These are phyloP conservation scores for Curvularia hawaiiensis DNA, from an alignment of 2,329 filamentous ascomycete species.

Conservation along the genomic window DNA sequence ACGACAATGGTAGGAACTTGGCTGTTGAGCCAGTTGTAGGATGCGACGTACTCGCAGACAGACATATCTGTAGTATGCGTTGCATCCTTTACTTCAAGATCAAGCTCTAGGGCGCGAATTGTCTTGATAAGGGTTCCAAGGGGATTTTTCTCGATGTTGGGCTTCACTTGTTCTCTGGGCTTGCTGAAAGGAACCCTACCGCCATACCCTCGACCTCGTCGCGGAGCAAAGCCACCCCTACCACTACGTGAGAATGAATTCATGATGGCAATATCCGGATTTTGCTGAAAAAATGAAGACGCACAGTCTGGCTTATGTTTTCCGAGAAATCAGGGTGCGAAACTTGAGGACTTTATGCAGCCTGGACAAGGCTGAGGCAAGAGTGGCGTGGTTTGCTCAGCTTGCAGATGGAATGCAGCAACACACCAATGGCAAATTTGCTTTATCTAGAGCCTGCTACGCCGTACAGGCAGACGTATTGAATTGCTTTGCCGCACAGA, in stretches of 20 bases:
- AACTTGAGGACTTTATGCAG: conserved; percentile 15
- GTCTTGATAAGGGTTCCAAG: conserved; percentile 36
- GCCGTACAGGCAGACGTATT: conserved; percentile 24
- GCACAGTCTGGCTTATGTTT: background rate
- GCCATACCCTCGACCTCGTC: conserved; percentile 24
- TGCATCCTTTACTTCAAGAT: background rate
- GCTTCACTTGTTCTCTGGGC: conserved; percentile 18
- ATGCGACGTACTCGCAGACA: conserved; percentile 52
- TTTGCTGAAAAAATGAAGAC: background rate
- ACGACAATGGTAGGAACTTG: conserved; percentile 46
- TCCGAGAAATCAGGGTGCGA: background rate
- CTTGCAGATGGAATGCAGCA: conserved; percentile 29
- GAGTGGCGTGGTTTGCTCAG: conserved; percentile 27
- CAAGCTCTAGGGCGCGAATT: conserved; percentile 22
- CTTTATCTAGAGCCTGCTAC: conserved; percentile 18
- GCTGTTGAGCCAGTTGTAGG: conserved; percentile 58
- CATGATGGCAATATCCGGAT: conserved; percentile 1
- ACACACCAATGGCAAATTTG: conserved; percentile 17
- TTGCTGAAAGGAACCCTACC: conserved; percentile 18
- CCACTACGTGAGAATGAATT: conserved; percentile 8
- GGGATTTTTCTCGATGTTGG: conserved; percentile 35
- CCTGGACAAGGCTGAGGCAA: conserved; percentile 35
- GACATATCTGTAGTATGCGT: conserved; percentile 39
- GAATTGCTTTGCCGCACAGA: conserved; percentile 19
- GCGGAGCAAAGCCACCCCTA: conserved; percentile 33